Evolutionary conservation across 1,284 basidiomycete genomes (phyloP), one percentile per base, ranked within the genome.

Genomic region (Leccinum pachyderme): DNA sequence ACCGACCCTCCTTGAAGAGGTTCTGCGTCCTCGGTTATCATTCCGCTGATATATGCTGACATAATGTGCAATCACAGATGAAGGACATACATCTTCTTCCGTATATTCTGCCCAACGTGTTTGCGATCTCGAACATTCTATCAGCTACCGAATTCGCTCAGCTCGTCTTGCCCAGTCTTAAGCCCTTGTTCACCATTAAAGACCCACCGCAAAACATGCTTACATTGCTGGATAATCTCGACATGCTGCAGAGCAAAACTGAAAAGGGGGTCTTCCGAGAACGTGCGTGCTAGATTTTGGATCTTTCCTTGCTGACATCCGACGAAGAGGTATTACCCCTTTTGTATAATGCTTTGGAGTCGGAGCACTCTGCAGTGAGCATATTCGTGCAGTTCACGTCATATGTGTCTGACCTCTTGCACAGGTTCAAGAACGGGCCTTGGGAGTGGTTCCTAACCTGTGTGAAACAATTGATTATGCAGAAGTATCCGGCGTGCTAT

Each of bases 161-260:
- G 2, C 81, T 86, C 49, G 91, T 95, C 5, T 76, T 99, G 9
- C 93, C 93, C 1, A 91, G 88, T 65, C 78, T 99, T 35, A 94
- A 91, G 66, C 95, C 95, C 0, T 73, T 99, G 12, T 99, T 99
- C 63, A 78, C 77, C 0, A 77, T 98, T 63, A 95, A 92, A 71
- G 97, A 99, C 66, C 96, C 97, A 24, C 95, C 96, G 0, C 95
- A 98, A 72, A 98, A 95, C 63, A 95, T 97, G 89, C 73, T 96
- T 52, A 95, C 93, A 1, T 74, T 98, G 25, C 73, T 99, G 39
- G 95, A 98, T 59, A 95, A 97, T 67, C 79, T 98, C 13, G 76
- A 82, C 24, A 82, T 97, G 71, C 81, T 99, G 45, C 93, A 96
- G 65, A 83, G 80, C 56, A 99, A 99, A 75, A 95, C 93, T 1